Conservation (phyloP, 352 stramenopile species). For the Pelagophyceae sp. region DNA sequence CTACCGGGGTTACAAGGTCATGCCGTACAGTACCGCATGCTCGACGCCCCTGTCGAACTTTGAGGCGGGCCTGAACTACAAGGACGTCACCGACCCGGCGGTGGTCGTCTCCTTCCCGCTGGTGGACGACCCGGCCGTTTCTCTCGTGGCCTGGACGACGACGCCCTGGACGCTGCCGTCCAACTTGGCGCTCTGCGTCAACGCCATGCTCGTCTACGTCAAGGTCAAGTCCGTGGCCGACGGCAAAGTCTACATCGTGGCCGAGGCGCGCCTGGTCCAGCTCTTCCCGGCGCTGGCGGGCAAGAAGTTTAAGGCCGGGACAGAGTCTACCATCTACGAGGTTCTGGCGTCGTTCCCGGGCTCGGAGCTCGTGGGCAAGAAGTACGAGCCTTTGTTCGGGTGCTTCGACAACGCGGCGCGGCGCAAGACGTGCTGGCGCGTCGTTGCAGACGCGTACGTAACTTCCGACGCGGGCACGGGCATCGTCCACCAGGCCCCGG, state of each 20-base stretch:
- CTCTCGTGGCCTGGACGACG: conserved; percentile 93
- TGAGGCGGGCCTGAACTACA: conserved; percentile 98
- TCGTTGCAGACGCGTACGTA: conserved; percentile 95
- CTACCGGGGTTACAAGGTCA: conserved; percentile 99
- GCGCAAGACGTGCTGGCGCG: conserved; percentile 74
- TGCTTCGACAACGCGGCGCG: conserved; percentile 66
- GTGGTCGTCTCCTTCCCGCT: conserved; percentile 93
- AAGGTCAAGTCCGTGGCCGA: conserved; percentile 75
- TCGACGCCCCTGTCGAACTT: conserved; percentile 98
- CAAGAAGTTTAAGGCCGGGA: conserved; percentile 87
- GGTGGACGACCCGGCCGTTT: conserved; percentile 60
- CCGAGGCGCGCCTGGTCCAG: conserved; percentile 78
- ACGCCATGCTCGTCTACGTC: conserved; percentile 91
- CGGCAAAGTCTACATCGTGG: conserved; percentile 82
- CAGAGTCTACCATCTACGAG: conserved; percentile 73
- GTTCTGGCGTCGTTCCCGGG: conserved; percentile 79
- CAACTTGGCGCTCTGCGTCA: conserved; percentile 96
- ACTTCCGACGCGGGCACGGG: conserved; percentile 89
- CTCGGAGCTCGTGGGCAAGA: conserved; percentile 80
- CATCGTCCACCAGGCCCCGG: conserved; percentile 95
- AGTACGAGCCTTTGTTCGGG: conserved; percentile 91
- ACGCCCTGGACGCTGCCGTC: conserved; percentile 98
- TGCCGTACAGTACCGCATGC: conserved; percentile 96
- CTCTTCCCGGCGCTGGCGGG: conserved; percentile 94
- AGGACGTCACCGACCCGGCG: conserved; percentile 88